These are phyloP conservation scores for Microcos paniculata DNA, from an alignment of 345 rosid genomes.

Conservation along the genomic window DNA sequence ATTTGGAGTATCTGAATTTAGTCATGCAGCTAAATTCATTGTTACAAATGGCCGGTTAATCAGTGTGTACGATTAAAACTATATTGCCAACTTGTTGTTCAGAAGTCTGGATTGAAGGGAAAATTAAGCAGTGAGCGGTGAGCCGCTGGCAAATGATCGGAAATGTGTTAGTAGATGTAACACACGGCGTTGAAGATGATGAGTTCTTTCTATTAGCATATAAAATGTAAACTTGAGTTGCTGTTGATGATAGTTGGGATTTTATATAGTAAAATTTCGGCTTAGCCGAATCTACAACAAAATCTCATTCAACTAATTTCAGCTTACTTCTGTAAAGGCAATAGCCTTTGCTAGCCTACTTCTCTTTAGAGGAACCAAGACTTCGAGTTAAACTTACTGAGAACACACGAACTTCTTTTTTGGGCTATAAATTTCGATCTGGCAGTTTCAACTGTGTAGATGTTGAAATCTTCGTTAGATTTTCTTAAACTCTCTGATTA, in stretches of 20 bases:
- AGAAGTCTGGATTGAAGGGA: not conserved
- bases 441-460: not conserved
- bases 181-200: not conserved
- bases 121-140: not conserved
- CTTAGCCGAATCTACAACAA: not conserved
- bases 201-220: not conserved
- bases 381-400: not conserved
- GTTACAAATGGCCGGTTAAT: not conserved
- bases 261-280: not conserved
- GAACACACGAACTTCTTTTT: not conserved
- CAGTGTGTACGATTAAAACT: not conserved
- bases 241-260: not conserved
- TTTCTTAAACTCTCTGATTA: not conserved
- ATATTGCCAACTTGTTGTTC: not conserved
- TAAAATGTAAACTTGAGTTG: not conserved
- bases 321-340: not conserved
- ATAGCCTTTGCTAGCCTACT: not conserved
- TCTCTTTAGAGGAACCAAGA: not conserved
- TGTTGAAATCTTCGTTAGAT: not conserved
- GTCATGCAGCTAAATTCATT: not conserved
- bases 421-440: not conserved
- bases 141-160: not conserved
- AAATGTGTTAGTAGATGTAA: not conserved
- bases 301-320: not conserved
- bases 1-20: not conserved